Evolutionary conservation across 306 rosid species (phyloP).

Genomic region (Ceratonia siliqua): DNA sequence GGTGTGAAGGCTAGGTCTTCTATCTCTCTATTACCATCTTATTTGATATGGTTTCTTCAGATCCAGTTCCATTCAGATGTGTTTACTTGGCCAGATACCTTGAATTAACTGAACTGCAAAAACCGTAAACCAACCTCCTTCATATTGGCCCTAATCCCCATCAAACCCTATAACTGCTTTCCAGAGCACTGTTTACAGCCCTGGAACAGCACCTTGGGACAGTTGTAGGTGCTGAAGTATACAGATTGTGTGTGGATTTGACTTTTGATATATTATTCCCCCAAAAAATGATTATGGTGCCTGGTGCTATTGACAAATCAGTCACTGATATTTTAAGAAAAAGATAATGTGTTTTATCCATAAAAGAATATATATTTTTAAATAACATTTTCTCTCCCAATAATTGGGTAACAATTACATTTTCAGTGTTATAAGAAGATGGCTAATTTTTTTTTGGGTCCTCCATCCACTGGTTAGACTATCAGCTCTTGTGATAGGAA

Average conservation of each 20-base stretch:
- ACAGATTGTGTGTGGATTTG: too few species aligned
- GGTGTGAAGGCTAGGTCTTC: background rate
- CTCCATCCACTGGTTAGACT: background rate
- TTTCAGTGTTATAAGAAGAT: background rate
- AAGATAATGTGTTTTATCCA: background rate
- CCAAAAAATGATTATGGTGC: too few species aligned
- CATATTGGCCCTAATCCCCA: background rate
- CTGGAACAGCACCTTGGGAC: too few species aligned
- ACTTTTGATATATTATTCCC: too few species aligned
- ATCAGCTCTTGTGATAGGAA: background rate
- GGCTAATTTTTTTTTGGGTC: background rate
- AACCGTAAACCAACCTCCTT: background rate
- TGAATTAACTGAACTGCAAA: background rate
- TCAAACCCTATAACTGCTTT: background rate
- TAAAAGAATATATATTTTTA: background rate
- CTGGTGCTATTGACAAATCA: background rate
- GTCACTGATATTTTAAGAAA: background rate
- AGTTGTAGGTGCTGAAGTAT: too few species aligned
- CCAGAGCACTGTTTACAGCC: background rate
- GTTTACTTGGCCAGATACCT: background rate
- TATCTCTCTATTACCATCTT: background rate
- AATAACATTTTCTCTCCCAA: background rate
- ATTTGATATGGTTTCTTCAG: background rate
- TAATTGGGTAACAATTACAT: background rate
- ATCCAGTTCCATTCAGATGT: background rate